Base-by-base conservation (phyloP, 345 rosid species). In the Eucalyptus leucophloia region DNA sequence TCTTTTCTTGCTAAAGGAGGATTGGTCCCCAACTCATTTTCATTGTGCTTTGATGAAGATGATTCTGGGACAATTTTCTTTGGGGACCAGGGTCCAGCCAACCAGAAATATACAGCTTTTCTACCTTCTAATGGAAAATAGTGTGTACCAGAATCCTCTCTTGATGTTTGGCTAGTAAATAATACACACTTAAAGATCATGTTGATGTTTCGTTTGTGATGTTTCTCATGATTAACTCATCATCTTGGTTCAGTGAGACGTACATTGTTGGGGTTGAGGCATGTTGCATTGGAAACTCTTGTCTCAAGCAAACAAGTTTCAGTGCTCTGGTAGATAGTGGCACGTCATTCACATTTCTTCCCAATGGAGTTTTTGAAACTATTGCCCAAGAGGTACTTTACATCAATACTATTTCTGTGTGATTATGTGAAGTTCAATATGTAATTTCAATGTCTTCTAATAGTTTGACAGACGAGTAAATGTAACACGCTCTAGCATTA, bases 301-400 rank as follows among this genome's bases (percentile, higher is more conserved):
- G 98, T 92, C 96, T 94, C 47, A 92, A 94, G 87, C 93, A 92
- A 90, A 91, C 97, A 21, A 91, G 90, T 87, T 96, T 96, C 91
- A 93, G 42, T 49, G 95, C 96, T 42, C 45, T 93, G 88, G 93
- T 97, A 45, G 99, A 97, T 91, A 96, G 97, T 91, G 99, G 99
- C 88, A 90, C 98, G 72, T 97, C 99, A 4, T 97, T 97, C 92
- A 95, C 99, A n/a, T 94, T 89, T 90, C 95, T 97, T 89, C 98
- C 99, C 1, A 47, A 91, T 87, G 94, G 87, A 18, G 91, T 95
- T 69, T 97, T 91, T 89, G 90, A 93, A 83, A 92, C 87, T 87
- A 89, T 96, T 91, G 92, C 95, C 58, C 21, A 90, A 42, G 98
- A 97, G 99, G 97, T 96, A 91, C 26, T 32, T 88, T 58, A 58